Evolutionary conservation across 2,329 filamentous ascomycete genomes (phyloP).

Genomic region (Xenoacremonium recifei): DNA sequence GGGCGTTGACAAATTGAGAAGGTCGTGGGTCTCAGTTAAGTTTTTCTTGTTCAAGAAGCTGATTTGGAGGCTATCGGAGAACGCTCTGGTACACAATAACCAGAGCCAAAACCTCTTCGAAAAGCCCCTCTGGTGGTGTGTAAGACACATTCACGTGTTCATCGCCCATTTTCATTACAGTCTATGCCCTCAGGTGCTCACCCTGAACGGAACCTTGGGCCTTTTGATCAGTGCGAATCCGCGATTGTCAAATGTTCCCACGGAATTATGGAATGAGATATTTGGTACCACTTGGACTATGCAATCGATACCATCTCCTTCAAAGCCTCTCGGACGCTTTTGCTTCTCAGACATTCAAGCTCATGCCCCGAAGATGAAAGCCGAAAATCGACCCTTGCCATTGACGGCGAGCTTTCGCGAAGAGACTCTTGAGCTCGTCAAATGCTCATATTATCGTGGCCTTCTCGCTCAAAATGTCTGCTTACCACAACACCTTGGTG

Average conservation of each 20-base stretch:
- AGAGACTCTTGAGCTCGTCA: constrained; percentile 1
- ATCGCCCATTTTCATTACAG: constrained; percentile 5
- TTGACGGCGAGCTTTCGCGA: not conserved
- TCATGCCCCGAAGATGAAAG: constrained; percentile 3
- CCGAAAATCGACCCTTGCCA: not conserved
- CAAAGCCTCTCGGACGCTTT: constrained; percentile 1
- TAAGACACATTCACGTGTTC: constrained; percentile 1
- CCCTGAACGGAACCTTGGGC: constrained; percentile 4
- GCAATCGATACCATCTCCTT: not conserved
- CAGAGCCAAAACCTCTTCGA: not conserved
- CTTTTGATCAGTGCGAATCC: constrained; percentile 1
- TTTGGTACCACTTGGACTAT: not conserved
- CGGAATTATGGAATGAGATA: constrained; percentile 3
- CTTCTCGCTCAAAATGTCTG: not conserved
- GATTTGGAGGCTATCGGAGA: not conserved
- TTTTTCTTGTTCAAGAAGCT: not conserved
- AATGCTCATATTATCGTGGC: constrained; percentile 6
- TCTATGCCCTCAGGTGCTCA: constrained; percentile 1
- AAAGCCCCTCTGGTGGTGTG: not conserved
- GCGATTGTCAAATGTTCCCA: not conserved
- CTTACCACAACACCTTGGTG: constrained; percentile 4
- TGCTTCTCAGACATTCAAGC: constrained; percentile 4
- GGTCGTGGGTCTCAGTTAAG: not conserved
- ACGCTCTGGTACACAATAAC: not conserved
- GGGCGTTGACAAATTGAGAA: not conserved